phyloP scores from a whole-genome alignment of 495 filamentous ascomycete genomes.

The Articulospora tetracladia region DNA sequence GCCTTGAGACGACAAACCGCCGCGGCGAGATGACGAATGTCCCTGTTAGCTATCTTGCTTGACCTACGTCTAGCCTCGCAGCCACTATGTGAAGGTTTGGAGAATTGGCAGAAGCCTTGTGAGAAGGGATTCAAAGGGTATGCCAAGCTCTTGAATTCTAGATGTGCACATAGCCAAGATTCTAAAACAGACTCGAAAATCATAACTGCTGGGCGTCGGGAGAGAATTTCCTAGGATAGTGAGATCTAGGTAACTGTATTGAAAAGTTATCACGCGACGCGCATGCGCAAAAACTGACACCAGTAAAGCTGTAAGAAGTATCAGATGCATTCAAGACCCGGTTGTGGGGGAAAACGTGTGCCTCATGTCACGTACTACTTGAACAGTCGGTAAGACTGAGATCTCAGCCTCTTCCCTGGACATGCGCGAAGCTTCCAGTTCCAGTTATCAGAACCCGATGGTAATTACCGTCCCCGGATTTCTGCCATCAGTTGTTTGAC shows the following conservation, averaged over 20 bases:
- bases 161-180: no score
- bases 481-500: not conserved
- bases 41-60: no score
- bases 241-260: not conserved
- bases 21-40: no score
- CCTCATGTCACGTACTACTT: not conserved
- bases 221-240: not conserved
- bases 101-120: no score
- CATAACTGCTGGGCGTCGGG: no score
- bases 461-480: not conserved
- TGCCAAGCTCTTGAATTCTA: no score
- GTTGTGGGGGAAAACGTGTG: not conserved
- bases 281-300: not conserved
- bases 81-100: no score
- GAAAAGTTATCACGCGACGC: not conserved
- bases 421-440: not conserved
- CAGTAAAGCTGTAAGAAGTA: not conserved
- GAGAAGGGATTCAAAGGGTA: no score
- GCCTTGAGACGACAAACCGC: no score
- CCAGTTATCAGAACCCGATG: no score
- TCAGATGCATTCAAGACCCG: not conserved
- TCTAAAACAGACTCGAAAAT: no score
- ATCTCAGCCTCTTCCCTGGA: not conserved
- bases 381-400: not conserved
- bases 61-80: no score